A percentile compares a stretch with the other conserved stretches of the same genome.
Evolutionary conservation across 176 grass and related monocot species (phyloP).

Genomic region (Oryza officinalis): DNA sequence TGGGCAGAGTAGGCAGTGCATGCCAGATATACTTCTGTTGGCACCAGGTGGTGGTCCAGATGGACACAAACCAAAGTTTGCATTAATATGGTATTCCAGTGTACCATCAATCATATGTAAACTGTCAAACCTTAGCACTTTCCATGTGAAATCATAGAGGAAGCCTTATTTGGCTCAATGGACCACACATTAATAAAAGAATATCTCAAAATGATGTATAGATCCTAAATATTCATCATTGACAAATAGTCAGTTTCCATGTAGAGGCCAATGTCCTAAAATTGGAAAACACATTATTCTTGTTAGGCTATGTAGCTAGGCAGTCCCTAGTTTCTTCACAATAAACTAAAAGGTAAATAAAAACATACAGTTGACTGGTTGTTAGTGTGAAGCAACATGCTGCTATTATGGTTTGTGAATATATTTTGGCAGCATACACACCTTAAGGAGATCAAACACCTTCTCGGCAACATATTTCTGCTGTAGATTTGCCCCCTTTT

Average conservation of each 20-base stretch:
- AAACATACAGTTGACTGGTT: neutral
- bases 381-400: conserved; percentile 7
- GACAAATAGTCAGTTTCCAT: neutral
- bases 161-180: conserved; percentile 14
- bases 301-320: neutral
- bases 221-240: neutral
- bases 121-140: neutral
- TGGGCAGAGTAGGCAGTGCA: conserved; percentile 2
- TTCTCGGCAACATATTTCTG: conserved; percentile 86
- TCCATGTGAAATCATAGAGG: conserved; percentile 15
- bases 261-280: neutral
- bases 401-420: neutral
- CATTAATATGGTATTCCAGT: conserved; percentile 10
- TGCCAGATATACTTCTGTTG: neutral
- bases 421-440: conserved; percentile 35
- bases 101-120: conserved; percentile 13
- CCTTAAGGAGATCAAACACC: conserved; percentile 91
- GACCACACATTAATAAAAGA: conserved; percentile 20
- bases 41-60: conserved; percentile 22
- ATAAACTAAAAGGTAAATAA: neutral
- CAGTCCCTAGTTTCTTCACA: conserved; percentile 6
- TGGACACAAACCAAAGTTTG: neutral
- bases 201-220: neutral
- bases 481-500: conserved; percentile 73
- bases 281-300: neutral